Evolutionary conservation across 768 basidiomycete species (phyloP), one percentile per base, ranked within the genome.

Genomic region (Rhodotorula sphaerocarpa): DNA sequence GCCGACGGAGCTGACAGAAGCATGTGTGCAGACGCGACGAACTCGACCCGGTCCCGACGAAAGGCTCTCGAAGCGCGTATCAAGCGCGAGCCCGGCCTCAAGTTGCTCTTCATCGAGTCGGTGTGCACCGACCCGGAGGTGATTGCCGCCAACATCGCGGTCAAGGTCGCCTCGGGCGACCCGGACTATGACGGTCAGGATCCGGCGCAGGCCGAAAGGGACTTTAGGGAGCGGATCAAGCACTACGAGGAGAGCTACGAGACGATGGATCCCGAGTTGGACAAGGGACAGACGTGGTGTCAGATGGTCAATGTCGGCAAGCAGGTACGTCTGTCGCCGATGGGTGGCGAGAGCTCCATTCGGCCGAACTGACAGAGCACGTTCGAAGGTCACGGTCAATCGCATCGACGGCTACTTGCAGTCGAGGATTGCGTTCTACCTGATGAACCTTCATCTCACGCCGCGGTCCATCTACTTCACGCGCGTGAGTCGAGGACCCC

Each of bases 391-490:
- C 28, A 64, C 66, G 23, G 70, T 73, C 51, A 78, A 79, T 64
- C 64, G 85, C 67, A 96, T 99, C 57, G 84, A 92, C 72, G 92
- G 92, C 20, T 99, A 99, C 73, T 77, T 99, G 63, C 90, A 92
- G 73, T 90, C 89, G 80, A 86, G 95, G 41, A 90, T 99, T 69
- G 93, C 90, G 25, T 99, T 93, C 77, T 99, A 92, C 76, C 80
- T 99, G 57, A 97, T 96, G 92, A 72, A 70, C 59, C 75, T 97
- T 71, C 95, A 99, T 76, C 79, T 99, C 70, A 95, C 95, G 71
- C 93, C 95, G 10, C 81, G 95, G 61, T 90, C 86, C 74, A 97
- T 99, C 64, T 99, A 90, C 77, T 82, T 99, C 63, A 96, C 95
- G 7, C 78, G 95, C 71, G 93, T 96, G 72, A 71, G 85, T 76